phyloP scores from a whole-genome alignment of 139 green algal species.

The Chlamydomonas applanata region DNA sequence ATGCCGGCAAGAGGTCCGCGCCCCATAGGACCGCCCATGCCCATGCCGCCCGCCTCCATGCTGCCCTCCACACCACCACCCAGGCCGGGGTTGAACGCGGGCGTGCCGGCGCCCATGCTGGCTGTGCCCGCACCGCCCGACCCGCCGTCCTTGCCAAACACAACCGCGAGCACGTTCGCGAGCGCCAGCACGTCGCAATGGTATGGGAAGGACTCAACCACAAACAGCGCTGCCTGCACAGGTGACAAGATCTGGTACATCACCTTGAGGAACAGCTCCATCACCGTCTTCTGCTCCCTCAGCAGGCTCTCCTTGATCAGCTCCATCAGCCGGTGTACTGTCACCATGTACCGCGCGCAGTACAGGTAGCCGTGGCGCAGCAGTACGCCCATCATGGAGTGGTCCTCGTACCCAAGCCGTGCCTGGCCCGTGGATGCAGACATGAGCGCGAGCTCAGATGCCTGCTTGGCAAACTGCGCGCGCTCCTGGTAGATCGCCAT shows the following conservation, averaged over 20 bases:
- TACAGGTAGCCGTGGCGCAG: conserved; percentile 44
- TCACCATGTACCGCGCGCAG: conserved; percentile 33
- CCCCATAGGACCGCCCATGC: not conserved
- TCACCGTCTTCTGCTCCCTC: conserved; percentile 37
- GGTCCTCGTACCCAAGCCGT: conserved; percentile 18
- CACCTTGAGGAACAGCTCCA: conserved; percentile 51
- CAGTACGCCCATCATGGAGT: conserved; percentile 31
- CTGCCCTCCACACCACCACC: not conserved
- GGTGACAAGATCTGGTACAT: conserved; percentile 41
- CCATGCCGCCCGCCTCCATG: not conserved
- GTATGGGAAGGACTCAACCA: conserved; percentile 45
- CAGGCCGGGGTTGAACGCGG: not conserved
- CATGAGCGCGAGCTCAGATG: conserved; percentile 22
- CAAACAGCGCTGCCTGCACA: conserved; percentile 41
- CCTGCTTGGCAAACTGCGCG: conserved; percentile 24
- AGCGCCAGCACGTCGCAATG: conserved; percentile 47
- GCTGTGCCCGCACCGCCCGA: not conserved
- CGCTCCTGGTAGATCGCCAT: conserved; percentile 32
- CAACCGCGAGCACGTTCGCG: conserved; percentile 28
- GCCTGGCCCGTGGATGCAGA: conserved; percentile 8
- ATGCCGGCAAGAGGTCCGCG: not conserved
- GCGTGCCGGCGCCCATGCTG: not conserved
- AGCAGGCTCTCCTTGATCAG: conserved; percentile 37
- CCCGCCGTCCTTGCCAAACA: conserved; percentile 12
- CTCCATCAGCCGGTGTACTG: conserved; percentile 31